Evolutionary conservation across 768 basidiomycete genomes (phyloP).

Genomic region (Rhodosporidiobolus odoratus): DNA sequence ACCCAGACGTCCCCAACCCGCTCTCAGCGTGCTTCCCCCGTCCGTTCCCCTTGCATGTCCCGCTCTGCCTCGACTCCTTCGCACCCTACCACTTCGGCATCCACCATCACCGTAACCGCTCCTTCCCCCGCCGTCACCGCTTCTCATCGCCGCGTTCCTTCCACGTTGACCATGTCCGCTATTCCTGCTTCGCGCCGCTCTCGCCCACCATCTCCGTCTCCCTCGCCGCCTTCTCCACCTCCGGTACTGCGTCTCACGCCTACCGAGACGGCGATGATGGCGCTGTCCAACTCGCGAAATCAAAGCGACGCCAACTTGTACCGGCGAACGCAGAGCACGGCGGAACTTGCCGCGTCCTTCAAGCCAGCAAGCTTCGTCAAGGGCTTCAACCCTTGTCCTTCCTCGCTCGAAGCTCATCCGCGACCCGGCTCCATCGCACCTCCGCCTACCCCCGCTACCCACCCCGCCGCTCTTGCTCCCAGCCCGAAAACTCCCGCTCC

Average conservation of each 20-base stretch:
- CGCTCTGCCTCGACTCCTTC: constrained; percentile 7
- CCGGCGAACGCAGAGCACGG: constrained; percentile 8
- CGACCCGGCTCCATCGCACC: constrained; percentile 31
- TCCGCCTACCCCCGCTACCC: constrained; percentile 24
- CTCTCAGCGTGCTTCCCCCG: not conserved
- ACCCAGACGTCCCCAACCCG: not conserved
- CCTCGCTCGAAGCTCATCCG: constrained; percentile 16
- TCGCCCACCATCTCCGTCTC: not conserved
- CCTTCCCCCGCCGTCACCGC: not conserved
- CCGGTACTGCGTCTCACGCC: constrained; percentile 2
- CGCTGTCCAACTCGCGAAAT: not conserved
- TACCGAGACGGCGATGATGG: constrained; percentile 11
- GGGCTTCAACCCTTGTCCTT: constrained; percentile 30
- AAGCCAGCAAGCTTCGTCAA: constrained; percentile 29
- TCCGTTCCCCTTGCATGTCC: constrained; percentile 6
- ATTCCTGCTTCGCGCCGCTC: not conserved
- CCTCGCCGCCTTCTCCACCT: constrained; percentile 1
- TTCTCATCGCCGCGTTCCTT: not conserved
- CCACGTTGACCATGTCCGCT: constrained; percentile 1
- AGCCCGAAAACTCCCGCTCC: constrained; percentile 1
- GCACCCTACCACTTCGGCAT: not conserved
- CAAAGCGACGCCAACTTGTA: constrained; percentile 13
- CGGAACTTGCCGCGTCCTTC: constrained; percentile 34
- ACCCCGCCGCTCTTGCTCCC: constrained; percentile 5
- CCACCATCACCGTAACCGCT: constrained; percentile 1